Conservation (phyloP, 495 filamentous ascomycete species). For the Talaromyces wortmannii region DNA sequence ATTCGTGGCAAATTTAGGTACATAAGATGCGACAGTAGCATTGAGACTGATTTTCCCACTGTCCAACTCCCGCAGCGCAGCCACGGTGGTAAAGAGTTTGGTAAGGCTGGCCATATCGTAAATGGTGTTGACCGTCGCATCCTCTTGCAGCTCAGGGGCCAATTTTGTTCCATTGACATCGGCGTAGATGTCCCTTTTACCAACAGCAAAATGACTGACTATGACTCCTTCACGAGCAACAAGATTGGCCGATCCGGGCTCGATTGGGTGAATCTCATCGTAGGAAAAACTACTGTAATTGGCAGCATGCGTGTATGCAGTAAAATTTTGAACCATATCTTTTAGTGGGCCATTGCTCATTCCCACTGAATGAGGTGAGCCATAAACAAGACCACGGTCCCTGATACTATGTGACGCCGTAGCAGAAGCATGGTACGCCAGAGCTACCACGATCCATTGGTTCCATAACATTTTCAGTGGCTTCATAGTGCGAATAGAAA, state of each 20-base stretch:
- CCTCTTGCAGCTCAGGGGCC: constrained; percentile 7
- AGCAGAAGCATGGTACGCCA: not conserved
- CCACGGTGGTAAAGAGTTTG: constrained; percentile 16
- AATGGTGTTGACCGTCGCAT: constrained; percentile 15
- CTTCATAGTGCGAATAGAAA: not conserved
- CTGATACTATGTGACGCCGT: not conserved
- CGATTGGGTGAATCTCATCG: constrained; percentile 13
- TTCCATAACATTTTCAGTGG: not conserved
- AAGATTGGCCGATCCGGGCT: constrained; percentile 15
- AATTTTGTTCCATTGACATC: constrained; percentile 18
- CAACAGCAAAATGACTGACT: constrained; percentile 20
- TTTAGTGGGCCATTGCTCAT: constrained; percentile 10
- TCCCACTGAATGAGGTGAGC: constrained; percentile 17
- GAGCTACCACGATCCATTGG: not conserved
- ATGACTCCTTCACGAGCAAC: constrained; percentile 16
- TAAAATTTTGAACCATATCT: constrained; percentile 16
- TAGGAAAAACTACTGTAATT: constrained; percentile 12
- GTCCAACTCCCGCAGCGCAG: constrained; percentile 14
- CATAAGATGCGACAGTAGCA: constrained; percentile 14
- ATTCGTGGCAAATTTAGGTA: constrained; percentile 16
- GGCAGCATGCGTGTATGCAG: constrained; percentile 13
- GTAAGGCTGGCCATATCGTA: constrained; percentile 24
- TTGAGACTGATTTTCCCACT: constrained; percentile 11
- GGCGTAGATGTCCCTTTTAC: constrained; percentile 17
- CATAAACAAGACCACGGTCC: constrained; percentile 10